Evolutionary conservation across 1,284 basidiomycete genomes (phyloP).

Genomic region (Rhizoctonia solani): DNA sequence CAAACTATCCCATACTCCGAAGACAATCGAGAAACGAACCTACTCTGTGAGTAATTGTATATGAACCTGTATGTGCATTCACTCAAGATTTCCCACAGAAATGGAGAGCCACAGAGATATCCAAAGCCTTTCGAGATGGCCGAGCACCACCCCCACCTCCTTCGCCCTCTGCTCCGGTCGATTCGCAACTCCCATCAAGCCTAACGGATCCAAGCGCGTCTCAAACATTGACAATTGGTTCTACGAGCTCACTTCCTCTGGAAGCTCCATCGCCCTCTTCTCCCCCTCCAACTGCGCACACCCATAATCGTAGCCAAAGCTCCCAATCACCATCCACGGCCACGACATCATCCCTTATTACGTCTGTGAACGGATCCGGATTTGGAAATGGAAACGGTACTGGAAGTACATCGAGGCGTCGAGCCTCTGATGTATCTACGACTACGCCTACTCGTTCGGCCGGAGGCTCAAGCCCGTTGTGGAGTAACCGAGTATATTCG

Average conservation of each 20-base stretch:
- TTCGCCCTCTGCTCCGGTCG: slow-evolving; percentile 24
- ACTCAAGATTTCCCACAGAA: slow-evolving; percentile 49
- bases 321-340: not conserved
- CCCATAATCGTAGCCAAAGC: not conserved
- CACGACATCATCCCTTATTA: slow-evolving; percentile 20
- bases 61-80: not conserved
- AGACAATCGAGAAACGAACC: slow-evolving; percentile 28
- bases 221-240: slow-evolving; percentile 15
- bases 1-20: slow-evolving; percentile 46
- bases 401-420: slow-evolving; percentile 16
- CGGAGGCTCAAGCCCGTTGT: not conserved
- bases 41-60: slow-evolving; percentile 43
- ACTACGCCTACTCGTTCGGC: slow-evolving; percentile 19
- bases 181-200: not conserved
- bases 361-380: slow-evolving; percentile 17
- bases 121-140: slow-evolving; percentile 87
- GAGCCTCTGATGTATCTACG: slow-evolving; percentile 18
- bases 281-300: slow-evolving; percentile 1
- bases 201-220: slow-evolving; percentile 22
- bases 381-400: slow-evolving; percentile 16
- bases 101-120: slow-evolving; percentile 91
- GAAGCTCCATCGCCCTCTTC: not conserved
- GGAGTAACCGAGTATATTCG: slow-evolving; percentile 19
- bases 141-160: slow-evolving; percentile 62
- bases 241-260: slow-evolving; percentile 2